A percentile compares a stretch with the other conserved stretches of the same genome.
These are phyloP conservation scores for Saussurea involucrata DNA, from an alignment of 129 eudicot species.

Conservation along the genomic window DNA sequence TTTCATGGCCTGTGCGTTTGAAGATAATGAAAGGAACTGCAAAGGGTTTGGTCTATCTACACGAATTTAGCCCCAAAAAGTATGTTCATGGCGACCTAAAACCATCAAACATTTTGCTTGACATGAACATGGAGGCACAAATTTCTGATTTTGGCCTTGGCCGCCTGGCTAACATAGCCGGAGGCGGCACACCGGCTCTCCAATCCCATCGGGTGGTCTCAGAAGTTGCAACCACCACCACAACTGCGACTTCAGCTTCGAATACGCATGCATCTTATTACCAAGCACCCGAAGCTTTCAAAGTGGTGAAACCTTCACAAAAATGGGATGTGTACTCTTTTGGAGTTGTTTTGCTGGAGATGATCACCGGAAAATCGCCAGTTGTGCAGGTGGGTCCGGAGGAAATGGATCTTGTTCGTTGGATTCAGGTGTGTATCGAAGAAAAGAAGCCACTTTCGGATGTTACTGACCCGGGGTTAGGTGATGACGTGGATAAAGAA, in stretches of 20 bases:
- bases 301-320: constrained; percentile 91
- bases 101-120: constrained; percentile 82
- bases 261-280: constrained; percentile 34
- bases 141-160: constrained; percentile 88
- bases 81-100: constrained; percentile 94
- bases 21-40: constrained; percentile 84
- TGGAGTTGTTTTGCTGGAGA: constrained; percentile 77
- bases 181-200: constrained; percentile 57
- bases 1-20: constrained; percentile 65
- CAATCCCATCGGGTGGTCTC: constrained; percentile 65
- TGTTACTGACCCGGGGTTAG: constrained; percentile 71
- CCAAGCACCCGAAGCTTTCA: constrained; percentile 93
- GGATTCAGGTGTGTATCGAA: constrained; percentile 93
- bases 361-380: constrained; percentile 74
- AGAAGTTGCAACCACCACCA: constrained; percentile 37
- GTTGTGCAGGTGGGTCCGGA: constrained; percentile 65
- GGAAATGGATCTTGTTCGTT: constrained; percentile 72
- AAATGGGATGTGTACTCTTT: constrained; percentile 95
- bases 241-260: constrained; percentile 28
- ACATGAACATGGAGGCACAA: constrained; percentile 70
- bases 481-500: constrained; percentile 70
- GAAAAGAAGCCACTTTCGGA: constrained; percentile 88
- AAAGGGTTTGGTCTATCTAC: constrained; percentile 79
- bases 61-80: constrained; percentile 90
- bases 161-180: constrained; percentile 90